These are phyloP conservation scores for Podospora appendiculata DNA, from an alignment of 495 filamentous ascomycete species.

Conservation along the genomic window DNA sequence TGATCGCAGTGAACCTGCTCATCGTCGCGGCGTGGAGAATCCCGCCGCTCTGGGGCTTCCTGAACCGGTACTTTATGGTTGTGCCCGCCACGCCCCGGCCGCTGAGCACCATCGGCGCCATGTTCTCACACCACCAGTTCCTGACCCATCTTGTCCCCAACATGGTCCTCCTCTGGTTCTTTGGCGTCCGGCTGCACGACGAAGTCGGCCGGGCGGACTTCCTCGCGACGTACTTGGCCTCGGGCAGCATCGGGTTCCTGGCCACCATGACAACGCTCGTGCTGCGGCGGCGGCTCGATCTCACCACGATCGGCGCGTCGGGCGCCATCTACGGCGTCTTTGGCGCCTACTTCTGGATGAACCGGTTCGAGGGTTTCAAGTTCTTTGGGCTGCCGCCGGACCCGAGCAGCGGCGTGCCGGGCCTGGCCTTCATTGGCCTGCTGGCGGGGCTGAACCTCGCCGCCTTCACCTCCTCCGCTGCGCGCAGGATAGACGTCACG, in stretches of 20 bases:
- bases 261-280: slow-evolving; percentile 53
- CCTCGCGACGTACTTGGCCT: slow-evolving; percentile 64
- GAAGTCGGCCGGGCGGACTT: slow-evolving; percentile 82
- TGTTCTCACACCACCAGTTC: slow-evolving; percentile 75
- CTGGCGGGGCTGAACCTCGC: slow-evolving; percentile 40
- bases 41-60: slow-evolving; percentile 59
- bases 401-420: slow-evolving; percentile 42
- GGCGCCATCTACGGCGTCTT: slow-evolving; percentile 63
- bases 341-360: slow-evolving; percentile 60
- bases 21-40: slow-evolving; percentile 59
- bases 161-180: slow-evolving; percentile 50
- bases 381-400: slow-evolving; percentile 44
- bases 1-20: slow-evolving; percentile 58
- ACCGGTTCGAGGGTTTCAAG: slow-evolving; percentile 44
- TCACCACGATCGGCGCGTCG: slow-evolving; percentile 61
- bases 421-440: slow-evolving; percentile 38
- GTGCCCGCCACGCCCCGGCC: slow-evolving; percentile 61
- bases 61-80: slow-evolving; percentile 74
- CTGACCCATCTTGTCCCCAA: slow-evolving; percentile 59
- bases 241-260: slow-evolving; percentile 60
- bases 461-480: slow-evolving; percentile 25
- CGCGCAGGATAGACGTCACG: slow-evolving; percentile 57
- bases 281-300: slow-evolving; percentile 27
- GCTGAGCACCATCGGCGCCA: slow-evolving; percentile 56
- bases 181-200: slow-evolving; percentile 60